These are phyloP conservation scores for Mycena sp. DNA, from an alignment of 1,284 basidiomycete species.

Conservation along the genomic window DNA sequence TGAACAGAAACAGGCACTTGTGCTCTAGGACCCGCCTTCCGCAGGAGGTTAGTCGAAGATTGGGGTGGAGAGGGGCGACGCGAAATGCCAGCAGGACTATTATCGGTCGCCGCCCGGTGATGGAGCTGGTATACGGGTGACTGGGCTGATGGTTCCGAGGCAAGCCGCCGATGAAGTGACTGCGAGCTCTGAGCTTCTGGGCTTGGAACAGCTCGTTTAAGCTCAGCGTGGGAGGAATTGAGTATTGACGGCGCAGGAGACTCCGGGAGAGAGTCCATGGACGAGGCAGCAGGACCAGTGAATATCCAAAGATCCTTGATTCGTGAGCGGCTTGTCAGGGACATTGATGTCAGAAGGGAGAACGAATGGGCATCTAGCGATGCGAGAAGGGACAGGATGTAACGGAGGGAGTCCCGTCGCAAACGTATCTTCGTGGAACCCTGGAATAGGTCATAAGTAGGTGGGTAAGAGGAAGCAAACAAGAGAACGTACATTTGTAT, in stretches of 20 bases:
- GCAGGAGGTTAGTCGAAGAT: constrained; percentile 44
- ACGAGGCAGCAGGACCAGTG: constrained; percentile 58
- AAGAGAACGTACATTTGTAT: constrained; percentile 69
- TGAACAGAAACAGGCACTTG: constrained; percentile 70
- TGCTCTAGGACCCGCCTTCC: constrained; percentile 67
- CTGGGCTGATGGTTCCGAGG: constrained; percentile 42
- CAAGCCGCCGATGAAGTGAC: constrained; percentile 42
- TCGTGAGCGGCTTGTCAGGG: constrained; percentile 72
- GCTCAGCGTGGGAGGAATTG: constrained; percentile 41
- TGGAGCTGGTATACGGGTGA: constrained; percentile 12
- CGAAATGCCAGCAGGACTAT: constrained; percentile 4
- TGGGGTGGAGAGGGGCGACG: constrained; percentile 7
- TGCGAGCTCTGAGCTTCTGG: constrained; percentile 16
- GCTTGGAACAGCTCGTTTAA: constrained; percentile 25
- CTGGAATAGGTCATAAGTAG: constrained; percentile 51
- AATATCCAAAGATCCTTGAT: constrained; percentile 85
- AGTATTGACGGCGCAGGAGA: constrained; percentile 44
- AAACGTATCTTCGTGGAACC: constrained; percentile 82
- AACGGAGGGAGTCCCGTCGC: constrained; percentile 79
- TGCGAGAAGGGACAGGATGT: constrained; percentile 73
- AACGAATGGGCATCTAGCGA: constrained; percentile 76
- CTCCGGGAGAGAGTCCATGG: constrained; percentile 46
- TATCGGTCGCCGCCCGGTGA: constrained; percentile 32
- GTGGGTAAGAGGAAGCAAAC: background rate
- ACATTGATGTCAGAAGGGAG: constrained; percentile 72